Evolutionary conservation across 805 yeast species (phyloP), one percentile per base, ranked within the genome.

Genomic region (Candida krabiensis): DNA sequence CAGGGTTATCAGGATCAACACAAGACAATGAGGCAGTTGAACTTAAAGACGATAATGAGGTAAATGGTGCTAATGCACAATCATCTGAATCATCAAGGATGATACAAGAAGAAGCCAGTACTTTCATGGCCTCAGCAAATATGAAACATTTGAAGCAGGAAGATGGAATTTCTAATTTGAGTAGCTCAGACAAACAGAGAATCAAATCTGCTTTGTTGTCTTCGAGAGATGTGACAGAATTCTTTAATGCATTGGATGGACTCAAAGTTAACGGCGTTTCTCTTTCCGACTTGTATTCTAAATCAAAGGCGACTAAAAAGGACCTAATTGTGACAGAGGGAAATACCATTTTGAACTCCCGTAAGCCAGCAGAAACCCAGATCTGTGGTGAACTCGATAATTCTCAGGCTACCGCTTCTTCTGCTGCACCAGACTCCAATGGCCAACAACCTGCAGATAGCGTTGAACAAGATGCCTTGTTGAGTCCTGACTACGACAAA

Each of bases 251-350:
- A 21, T 46, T 73, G 38, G 69, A 69, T 39, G 56, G 53, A 22
- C 44, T 73, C 41, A 70, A 69, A 40, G 55, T 50, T 7, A 56
- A 60, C 21, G 77, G 77, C 4, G 61, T 71, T 12, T 54, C 65
- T 14, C 41, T 73, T n/a, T 61, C 64, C 23, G 66, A 64, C 19
- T 41, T 55, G 19, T 63, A 55, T 27, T 30, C 38, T 15, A 35
- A 38, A 30, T 13, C 21, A n/a, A 18, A 24, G 14, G 38, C 25
- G 7, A 21, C 21, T 9, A 15, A 12, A 4, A 13, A 17, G 9
- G 16, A 28, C 9, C 11, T 21, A 16, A 32, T 30, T 18, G 34
- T 26, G n/a, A 46, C 53, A 4, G 30, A 40, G 17, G 35, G 26
- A 25, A 46, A 46, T 24, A 49, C 53, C 3, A 31, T 30, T 30